Conservation (phyloP, 805 yeast species). For the Yarrowia hollandica region DNA sequence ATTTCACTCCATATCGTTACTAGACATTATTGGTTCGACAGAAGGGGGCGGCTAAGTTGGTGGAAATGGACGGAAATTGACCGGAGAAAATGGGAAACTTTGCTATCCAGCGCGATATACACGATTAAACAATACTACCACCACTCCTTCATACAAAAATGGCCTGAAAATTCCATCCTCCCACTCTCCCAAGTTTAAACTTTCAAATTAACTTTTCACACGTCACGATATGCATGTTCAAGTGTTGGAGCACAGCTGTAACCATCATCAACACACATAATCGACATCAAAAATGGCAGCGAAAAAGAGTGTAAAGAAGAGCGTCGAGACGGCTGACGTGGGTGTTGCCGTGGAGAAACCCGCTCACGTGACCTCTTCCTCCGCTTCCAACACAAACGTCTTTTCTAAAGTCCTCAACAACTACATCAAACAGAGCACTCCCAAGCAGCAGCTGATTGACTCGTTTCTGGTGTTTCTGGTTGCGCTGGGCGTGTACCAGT, state of each 20-base stretch:
- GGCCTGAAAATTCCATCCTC: no score
- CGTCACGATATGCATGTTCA: constrained; percentile 15
- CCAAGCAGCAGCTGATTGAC: constrained; percentile 62
- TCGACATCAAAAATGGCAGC: not conserved
- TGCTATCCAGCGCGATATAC: no score
- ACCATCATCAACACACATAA: not conserved
- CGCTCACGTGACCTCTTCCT: not conserved
- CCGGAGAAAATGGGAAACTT: no score
- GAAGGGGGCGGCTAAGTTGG: no score
- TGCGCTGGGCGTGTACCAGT: constrained; percentile 72
- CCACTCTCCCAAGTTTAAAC: no score
- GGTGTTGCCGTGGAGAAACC: not conserved
- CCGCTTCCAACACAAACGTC: constrained; percentile 18
- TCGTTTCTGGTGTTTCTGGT: constrained; percentile 73
- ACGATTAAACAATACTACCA: no score
- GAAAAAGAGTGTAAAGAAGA: constrained; percentile 21
- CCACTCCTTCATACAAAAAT: no score
- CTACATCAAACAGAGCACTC: constrained; percentile 38
- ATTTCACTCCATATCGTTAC: no score
- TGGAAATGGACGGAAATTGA: no score
- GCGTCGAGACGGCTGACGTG: not conserved
- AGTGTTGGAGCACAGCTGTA: no score
- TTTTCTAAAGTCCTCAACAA: constrained; percentile 32
- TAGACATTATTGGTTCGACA: no score
- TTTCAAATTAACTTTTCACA: constrained; percentile 1